Conservation (phyloP, 1,284 basidiomycete genomes). For the Rhodotorula sp. region DNA sequence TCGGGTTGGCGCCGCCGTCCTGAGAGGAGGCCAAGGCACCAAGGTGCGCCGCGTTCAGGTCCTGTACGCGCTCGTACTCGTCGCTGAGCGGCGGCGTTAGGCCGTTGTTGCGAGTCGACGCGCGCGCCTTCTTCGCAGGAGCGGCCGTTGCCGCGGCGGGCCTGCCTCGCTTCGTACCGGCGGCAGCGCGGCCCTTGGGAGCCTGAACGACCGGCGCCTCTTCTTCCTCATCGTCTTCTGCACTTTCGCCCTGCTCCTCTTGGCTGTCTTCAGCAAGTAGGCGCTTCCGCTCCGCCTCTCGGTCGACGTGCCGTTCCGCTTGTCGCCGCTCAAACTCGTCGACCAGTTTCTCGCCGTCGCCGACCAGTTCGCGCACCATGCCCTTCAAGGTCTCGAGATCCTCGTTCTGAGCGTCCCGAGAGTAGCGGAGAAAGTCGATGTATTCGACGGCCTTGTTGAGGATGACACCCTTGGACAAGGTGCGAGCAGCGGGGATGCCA, state of each 20-base stretch:
- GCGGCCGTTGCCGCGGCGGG: background rate
- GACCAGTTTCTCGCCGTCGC: slow-evolving; percentile 34
- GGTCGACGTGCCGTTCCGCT: slow-evolving; percentile 16
- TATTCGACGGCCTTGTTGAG: slow-evolving; percentile 35
- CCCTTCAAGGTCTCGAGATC: slow-evolving; percentile 42
- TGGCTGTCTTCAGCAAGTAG: slow-evolving; percentile 16
- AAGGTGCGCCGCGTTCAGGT: slow-evolving; percentile 23
- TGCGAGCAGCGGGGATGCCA: slow-evolving; percentile 43
- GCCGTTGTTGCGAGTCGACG: background rate
- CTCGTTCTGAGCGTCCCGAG: slow-evolving; percentile 33
- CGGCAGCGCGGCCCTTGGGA: slow-evolving; percentile 5
- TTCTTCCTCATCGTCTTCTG: slow-evolving; percentile 38
- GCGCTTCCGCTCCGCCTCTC: slow-evolving; percentile 15
- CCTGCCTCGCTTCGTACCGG: slow-evolving; percentile 17
- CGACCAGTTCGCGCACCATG: slow-evolving; percentile 38
- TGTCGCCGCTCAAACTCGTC: slow-evolving; percentile 36
- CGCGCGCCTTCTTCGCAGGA: slow-evolving; percentile 5
- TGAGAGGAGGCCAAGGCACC: slow-evolving; percentile 13
- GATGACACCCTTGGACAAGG: slow-evolving; percentile 42
- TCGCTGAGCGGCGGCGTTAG: slow-evolving; percentile 15
- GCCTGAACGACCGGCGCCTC: slow-evolving; percentile 17
- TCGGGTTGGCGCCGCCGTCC: background rate
- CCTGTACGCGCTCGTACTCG: slow-evolving; percentile 20
- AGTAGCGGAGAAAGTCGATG: slow-evolving; percentile 38
- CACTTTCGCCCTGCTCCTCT: slow-evolving; percentile 28